phyloP scores from a whole-genome alignment of 2,329 filamentous ascomycete genomes.

The Cercospora brassicicola region DNA sequence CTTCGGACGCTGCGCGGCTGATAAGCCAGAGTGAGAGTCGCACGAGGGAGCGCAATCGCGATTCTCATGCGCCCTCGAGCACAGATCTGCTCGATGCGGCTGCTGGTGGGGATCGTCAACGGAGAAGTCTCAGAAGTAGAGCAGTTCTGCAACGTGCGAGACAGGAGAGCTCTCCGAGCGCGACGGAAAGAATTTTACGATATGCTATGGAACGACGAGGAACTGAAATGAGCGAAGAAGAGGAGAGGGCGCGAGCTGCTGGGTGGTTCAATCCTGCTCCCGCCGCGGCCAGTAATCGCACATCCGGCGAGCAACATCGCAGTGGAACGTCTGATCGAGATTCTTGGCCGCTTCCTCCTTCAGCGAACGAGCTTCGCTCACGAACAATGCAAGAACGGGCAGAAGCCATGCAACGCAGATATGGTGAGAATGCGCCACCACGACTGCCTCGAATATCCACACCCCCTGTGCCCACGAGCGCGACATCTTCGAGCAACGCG shows the following conservation, averaged over 20 bases:
- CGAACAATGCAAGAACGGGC: conserved; percentile 33
- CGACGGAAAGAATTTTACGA: conserved; percentile 43
- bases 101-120: conserved; percentile 33
- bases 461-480: conserved; percentile 27
- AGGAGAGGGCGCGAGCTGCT: conserved; percentile 38
- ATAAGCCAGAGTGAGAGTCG: conserved; percentile 40
- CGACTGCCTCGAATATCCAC: conserved; percentile 35
- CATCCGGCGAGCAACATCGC: conserved; percentile 23
- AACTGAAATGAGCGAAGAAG: conserved; percentile 37
- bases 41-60: conserved; percentile 34
- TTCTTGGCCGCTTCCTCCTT: conserved; percentile 30
- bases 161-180: conserved; percentile 35
- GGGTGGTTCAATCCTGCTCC: conserved; percentile 35
- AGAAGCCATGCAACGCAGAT: conserved; percentile 39
- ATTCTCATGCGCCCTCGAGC: conserved; percentile 30
- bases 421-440: conserved; percentile 38
- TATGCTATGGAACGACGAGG: conserved; percentile 45
- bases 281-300: conserved; percentile 10
- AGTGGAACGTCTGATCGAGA: conserved; percentile 22
- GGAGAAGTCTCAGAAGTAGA: conserved; percentile 36
- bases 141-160: conserved; percentile 39
- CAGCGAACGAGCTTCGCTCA: conserved; percentile 25
- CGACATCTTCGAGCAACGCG: conserved; percentile 28
- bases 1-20: conserved; percentile 41
- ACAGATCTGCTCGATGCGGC: conserved; percentile 29